A percentile compares a stretch with the other conserved stretches of the same genome.
These are phyloP conservation scores for Prototheca wickerhamii DNA, from an alignment of 163 green algal species.

Conservation along the genomic window DNA sequence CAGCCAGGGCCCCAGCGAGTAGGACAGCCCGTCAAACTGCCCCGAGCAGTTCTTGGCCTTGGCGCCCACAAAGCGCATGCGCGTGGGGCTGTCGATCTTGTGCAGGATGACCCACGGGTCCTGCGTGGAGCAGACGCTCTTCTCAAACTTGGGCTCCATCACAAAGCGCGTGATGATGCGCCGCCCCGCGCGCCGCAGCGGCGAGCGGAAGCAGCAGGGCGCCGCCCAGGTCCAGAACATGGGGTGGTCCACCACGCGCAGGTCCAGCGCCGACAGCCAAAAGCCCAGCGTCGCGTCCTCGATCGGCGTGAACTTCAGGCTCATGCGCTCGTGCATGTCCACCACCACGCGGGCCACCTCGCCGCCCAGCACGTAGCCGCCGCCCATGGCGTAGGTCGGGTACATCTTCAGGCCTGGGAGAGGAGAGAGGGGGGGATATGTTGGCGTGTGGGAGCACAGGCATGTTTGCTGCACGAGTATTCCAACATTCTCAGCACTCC, in stretches of 20 bases:
- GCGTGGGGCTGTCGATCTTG: constrained; percentile 50
- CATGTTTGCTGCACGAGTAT: too few relatives aligned
- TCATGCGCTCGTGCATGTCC: constrained; percentile 30
- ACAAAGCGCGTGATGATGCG: constrained; percentile 30
- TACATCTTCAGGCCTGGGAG: constrained; percentile 32
- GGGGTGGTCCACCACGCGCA: constrained; percentile 41
- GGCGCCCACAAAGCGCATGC: constrained; percentile 44
- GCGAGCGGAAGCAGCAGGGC: constrained; percentile 49
- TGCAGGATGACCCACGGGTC: constrained; percentile 47
- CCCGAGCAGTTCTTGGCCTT: constrained; percentile 12
- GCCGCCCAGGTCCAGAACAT: constrained; percentile 39
- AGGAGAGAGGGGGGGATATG: too few relatives aligned
- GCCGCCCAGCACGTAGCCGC: constrained; percentile 40
- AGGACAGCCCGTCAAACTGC: background rate
- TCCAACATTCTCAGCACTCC: too few relatives aligned
- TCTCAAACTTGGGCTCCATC: constrained; percentile 32
- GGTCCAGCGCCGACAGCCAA: constrained; percentile 47
- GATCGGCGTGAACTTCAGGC: constrained; percentile 46
- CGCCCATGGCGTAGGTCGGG: constrained; percentile 49
- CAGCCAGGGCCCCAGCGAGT: background rate
- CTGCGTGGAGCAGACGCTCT: constrained; percentile 29
- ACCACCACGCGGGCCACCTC: constrained; percentile 37
- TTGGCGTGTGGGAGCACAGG: too few relatives aligned
- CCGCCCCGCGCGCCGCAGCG: constrained; percentile 17
- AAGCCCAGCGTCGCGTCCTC: constrained; percentile 47